These are phyloP conservation scores for Rubroboletus pulcherrimus DNA, from an alignment of 768 basidiomycete species.

Conservation along the genomic window DNA sequence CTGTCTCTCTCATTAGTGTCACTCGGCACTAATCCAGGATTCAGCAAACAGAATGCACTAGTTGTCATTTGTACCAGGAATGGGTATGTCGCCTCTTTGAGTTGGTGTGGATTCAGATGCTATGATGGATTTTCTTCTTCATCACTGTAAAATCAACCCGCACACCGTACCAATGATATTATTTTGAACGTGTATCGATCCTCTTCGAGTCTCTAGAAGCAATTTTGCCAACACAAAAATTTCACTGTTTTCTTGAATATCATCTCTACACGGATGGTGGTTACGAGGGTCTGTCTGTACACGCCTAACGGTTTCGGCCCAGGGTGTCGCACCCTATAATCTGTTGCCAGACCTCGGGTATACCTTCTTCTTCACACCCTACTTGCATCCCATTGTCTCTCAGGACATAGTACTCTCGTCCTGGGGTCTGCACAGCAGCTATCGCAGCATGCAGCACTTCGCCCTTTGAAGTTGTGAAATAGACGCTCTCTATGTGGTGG, in stretches of 20 bases:
- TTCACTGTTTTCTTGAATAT: too few relatives aligned
- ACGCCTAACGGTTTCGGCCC: conserved; percentile 2
- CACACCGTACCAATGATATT: background rate
- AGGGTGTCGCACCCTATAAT: conserved; percentile 46
- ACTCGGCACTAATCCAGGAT: background rate
- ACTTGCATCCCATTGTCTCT: conserved; percentile 76
- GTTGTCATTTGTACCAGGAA: too few relatives aligned
- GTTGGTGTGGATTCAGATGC: too few relatives aligned
- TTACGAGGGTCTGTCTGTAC: background rate
- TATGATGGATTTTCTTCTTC: too few relatives aligned
- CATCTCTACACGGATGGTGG: too few relatives aligned
- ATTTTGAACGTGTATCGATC: background rate
- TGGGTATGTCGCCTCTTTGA: too few relatives aligned
- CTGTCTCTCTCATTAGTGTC: background rate
- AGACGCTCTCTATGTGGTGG: conserved; percentile 73
- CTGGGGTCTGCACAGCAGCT: conserved; percentile 67
- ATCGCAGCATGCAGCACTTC: conserved; percentile 55
- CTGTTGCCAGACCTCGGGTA: conserved; percentile 58
- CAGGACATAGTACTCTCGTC: conserved; percentile 64
- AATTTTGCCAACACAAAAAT: too few relatives aligned
- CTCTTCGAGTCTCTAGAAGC: background rate
- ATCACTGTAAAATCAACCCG: too few relatives aligned
- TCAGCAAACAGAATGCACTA: conserved; percentile 7
- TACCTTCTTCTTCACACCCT: conserved; percentile 72
- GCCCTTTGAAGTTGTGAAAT: conserved; percentile 48